These are phyloP conservation scores for Podospora pseudopauciseta DNA, from an alignment of 495 filamentous ascomycete species.

Conservation along the genomic window DNA sequence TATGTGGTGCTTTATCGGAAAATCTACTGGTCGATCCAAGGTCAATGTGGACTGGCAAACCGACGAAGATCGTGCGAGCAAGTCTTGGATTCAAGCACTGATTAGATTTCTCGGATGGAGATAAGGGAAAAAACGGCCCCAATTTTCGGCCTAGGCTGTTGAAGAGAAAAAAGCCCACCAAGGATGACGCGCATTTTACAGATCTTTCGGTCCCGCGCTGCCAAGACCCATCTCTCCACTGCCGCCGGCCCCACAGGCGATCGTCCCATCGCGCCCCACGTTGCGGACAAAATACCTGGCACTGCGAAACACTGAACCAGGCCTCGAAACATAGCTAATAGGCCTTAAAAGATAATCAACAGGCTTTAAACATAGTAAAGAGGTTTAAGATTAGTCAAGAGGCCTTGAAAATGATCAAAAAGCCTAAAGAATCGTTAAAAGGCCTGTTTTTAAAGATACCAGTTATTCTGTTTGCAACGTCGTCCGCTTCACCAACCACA, in stretches of 20 bases:
- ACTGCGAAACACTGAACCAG: too few species aligned
- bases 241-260: neutral
- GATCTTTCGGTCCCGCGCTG: neutral
- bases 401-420: too few species aligned
- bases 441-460: too few species aligned
- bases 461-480: too few species aligned
- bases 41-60: neutral
- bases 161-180: neutral
- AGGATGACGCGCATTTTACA: conserved; percentile 21
- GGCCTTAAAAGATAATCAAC: too few species aligned
- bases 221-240: conserved; percentile 2
- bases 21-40: neutral
- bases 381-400: neutral
- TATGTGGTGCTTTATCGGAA: neutral
- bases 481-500: neutral
- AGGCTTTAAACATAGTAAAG: too few species aligned
- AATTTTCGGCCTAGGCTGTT: conserved; percentile 4
- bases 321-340: too few species aligned
- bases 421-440: too few species aligned
- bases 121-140: conserved; percentile 18
- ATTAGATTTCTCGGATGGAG: neutral
- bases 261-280: neutral
- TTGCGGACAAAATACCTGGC: too few species aligned
- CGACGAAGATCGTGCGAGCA: neutral
- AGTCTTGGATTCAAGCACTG: neutral